phyloP scores from a whole-genome alignment of 2,329 filamentous ascomycete species.

The Epichloe scottii region DNA sequence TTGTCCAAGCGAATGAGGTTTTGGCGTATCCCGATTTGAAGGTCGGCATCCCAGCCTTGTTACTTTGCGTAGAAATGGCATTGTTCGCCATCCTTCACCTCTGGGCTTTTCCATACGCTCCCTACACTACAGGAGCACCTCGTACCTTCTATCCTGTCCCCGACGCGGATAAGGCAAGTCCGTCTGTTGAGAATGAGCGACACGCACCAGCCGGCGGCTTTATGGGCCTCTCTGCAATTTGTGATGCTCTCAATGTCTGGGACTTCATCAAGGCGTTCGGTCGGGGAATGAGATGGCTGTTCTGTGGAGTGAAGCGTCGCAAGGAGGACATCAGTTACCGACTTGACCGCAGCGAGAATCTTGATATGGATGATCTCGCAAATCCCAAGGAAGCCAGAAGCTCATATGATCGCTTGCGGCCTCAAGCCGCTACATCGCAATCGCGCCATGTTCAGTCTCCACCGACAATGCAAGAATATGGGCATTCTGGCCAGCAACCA shows the following conservation, averaged over 20 bases:
- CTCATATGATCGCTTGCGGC: constrained; percentile 13
- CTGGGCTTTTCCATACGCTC: constrained; percentile 68
- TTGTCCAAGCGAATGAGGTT: constrained; percentile 46
- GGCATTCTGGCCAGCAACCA: constrained; percentile 22
- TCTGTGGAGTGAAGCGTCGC: constrained; percentile 56
- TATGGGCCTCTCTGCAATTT: constrained; percentile 50
- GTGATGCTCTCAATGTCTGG: constrained; percentile 67
- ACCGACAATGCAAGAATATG: constrained; percentile 17
- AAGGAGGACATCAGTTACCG: constrained; percentile 39
- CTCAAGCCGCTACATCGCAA: constrained; percentile 5
- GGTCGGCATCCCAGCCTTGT: constrained; percentile 64
- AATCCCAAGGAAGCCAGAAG: constrained; percentile 11
- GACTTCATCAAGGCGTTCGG: constrained; percentile 72
- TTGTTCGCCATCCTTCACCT: constrained; percentile 67
- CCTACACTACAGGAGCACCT: constrained; percentile 43
- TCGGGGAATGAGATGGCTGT: constrained; percentile 67
- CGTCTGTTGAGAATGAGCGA: constrained; percentile 30
- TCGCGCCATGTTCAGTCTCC: constrained; percentile 16
- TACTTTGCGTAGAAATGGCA: constrained; percentile 78
- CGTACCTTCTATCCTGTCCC: constrained; percentile 34
- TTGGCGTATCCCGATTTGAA: constrained; percentile 66
- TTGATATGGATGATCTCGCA: constrained; percentile 27
- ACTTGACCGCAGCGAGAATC: constrained; percentile 15
- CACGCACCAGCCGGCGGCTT: constrained; percentile 49
- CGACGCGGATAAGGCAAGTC: constrained; percentile 26